Evolutionary conservation across 2,329 filamentous ascomycete species (phyloP), one percentile per base, ranked within the genome.

Genomic region (Fusarium denticulatum): DNA sequence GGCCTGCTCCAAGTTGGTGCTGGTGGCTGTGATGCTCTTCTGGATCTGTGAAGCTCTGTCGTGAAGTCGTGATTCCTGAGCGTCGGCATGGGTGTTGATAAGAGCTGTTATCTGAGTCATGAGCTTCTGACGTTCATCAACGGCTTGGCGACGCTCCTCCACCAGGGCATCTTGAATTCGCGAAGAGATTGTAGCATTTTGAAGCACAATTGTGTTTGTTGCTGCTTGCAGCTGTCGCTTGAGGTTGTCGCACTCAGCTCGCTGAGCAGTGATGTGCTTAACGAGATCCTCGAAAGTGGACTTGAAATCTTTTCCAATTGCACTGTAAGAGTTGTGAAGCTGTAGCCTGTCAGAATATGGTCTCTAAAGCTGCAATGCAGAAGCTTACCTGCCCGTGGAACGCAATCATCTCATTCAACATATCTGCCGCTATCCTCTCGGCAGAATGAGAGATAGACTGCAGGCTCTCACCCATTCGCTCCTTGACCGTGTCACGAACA

Each of bases 401-500:
- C n/a, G 89, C 88, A 37, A 91, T 89, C 68, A 99, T 88, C 81
- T 98, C 96, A 66, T 89, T 92, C 67, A 97, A 89, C 53, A 98
- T 95, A 76, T 97, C 96, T 18, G 92, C 93, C 1, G 95, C 94
- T 71, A 98, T 98, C 62, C 93, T 91, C 82, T 96, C 94, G 4
- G 96, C 95, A 15, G 95, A 94, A 16, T 88, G 88, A 5, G 95
- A 95, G 28, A 98, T 90, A 32, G 94, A 91, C 77, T 94, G 92
- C 47, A 98, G 86, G 14, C 95, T 96, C 78, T 95, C 91, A 6
- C 94, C 94, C 53, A 98, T 94, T 70, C 93, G 92, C 55, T 89
- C 86, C 85, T 98, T 98, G 58, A 98, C 94, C 60, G 94, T 92
- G 80, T 97, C 93, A 28, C 96, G 90, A 30, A 98, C 87, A n/a